Evolutionary conservation across 2,329 filamentous ascomycete genomes (phyloP).

Genomic region (Colletotrichum kahawae): DNA sequence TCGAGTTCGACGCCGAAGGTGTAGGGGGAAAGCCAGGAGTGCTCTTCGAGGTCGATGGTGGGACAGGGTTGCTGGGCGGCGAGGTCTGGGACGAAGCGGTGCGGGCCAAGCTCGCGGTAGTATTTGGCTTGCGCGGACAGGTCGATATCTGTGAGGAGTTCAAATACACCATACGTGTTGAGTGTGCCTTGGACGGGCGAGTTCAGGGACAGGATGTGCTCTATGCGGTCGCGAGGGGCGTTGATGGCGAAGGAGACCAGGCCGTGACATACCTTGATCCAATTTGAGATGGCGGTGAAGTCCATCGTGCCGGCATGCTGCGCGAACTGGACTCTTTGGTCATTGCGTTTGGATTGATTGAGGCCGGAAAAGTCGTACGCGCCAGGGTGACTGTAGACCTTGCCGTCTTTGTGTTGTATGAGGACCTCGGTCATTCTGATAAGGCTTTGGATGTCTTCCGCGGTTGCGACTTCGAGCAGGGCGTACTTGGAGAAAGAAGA

Average conservation of each 20-base stretch:
- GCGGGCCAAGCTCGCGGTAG: neutral
- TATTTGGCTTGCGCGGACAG: neutral
- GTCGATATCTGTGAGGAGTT: neutral
- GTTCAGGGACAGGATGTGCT: neutral
- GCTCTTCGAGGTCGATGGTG: neutral
- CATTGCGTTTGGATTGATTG: neutral
- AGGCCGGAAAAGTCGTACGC: conserved; percentile 2
- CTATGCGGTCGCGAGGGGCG: neutral
- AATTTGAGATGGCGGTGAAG: neutral
- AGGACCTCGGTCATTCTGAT: neutral
- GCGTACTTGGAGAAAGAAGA: neutral
- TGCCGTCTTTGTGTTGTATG: neutral
- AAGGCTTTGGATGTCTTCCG: neutral
- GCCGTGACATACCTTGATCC: conserved; percentile 1
- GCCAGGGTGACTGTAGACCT: neutral
- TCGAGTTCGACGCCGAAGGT: conserved; percentile 19
- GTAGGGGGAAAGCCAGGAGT: neutral
- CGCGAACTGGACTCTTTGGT: neutral
- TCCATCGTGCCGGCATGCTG: conserved; percentile 14
- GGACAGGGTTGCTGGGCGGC: neutral
- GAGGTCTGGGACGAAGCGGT: neutral
- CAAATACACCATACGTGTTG: neutral
- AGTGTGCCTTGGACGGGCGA: neutral
- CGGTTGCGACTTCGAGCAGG: neutral
- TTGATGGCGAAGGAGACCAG: neutral